Evolutionary conservation across 148 eudicot genomes (phyloP).

Genomic region (Rhododendron mucronatum): DNA sequence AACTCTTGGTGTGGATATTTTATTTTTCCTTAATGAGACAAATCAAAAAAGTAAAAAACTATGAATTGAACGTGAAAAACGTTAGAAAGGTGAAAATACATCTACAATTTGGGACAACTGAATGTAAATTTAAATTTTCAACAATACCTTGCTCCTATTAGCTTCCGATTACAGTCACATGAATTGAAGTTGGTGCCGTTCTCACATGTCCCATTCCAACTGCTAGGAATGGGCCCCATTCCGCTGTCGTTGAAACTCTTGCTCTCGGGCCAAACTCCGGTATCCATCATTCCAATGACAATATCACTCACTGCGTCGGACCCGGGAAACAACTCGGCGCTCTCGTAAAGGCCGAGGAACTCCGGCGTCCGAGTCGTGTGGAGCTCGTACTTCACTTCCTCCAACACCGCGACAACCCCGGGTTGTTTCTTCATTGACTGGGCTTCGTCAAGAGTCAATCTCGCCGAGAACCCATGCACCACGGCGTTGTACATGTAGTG

Average conservation of each 20-base stretch:
- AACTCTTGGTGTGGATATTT: too few relatives aligned
- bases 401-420: constrained; percentile 33
- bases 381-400: constrained; percentile 35
- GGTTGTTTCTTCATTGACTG: constrained; percentile 15
- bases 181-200: constrained; percentile 35
- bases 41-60: too few relatives aligned
- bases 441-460: constrained; percentile 28
- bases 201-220: constrained; percentile 43
- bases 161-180: constrained; percentile 31
- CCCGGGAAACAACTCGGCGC: constrained; percentile 22
- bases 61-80: too few relatives aligned
- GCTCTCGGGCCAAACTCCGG: constrained; percentile 48
- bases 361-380: constrained; percentile 44
- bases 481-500: constrained; percentile 34
- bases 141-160: constrained; percentile 33
- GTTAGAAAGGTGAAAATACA: not conserved
- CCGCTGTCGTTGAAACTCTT: constrained; percentile 39
- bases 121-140: not conserved
- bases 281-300: constrained; percentile 37
- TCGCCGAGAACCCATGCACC: constrained; percentile 36
- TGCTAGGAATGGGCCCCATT: constrained; percentile 29
- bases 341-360: constrained; percentile 33
- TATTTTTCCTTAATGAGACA: too few relatives aligned
- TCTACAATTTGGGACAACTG: too few relatives aligned
- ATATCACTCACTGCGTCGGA: constrained; percentile 27